Evolutionary conservation across 441 rosid genomes (phyloP), one percentile per base, ranked within the genome.

Genomic region (Syzygium malaccense): DNA sequence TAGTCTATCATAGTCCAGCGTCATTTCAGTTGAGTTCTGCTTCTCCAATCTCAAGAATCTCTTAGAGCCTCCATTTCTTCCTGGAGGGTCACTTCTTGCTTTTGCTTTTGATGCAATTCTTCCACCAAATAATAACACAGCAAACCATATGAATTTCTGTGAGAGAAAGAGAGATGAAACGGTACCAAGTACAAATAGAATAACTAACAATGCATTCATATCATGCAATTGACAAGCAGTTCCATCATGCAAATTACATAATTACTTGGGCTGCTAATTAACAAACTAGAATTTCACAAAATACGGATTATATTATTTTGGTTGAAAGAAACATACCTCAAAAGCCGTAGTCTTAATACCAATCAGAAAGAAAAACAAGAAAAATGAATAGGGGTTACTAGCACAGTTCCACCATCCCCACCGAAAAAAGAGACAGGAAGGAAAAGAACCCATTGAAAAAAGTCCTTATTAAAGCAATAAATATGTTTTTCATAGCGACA

Each of bases 11-110:
- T 91, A 91, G 86, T 95, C 96, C 64, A 71, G 55, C 54, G 91
- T 88, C 87, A 94, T 91, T 86, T 95, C 95, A 88, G 91, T 91
- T 56, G 91, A 45, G 86, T 91, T 94, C 88, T 94, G 94, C 94
- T 92, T 94, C 92, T 94, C 99, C 86, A 88, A 88, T 92, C 41
- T 41, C 6, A 41, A 41, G 94, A 87, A 87, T 88, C 95, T 94
- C 92, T 92, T 91, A 95, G 78, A 86, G 91, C 87, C 88, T 95
- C 94, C 92, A 96, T 86, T 90, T 96, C 97, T 90, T 94, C 97
- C 90, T 90, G 96, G 91, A 37, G 68, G 88, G 91, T 91, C 57
- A 85, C 88, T 91, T 95, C 97, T 91, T 93, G 94, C 55, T 89
- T 91, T 91, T 90, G 94, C 91, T 95, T 96, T 89, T 94, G 97